phyloP scores from a whole-genome alignment of 371 early-diverging fungal species.

The Mucor lusitanicus region DNA sequence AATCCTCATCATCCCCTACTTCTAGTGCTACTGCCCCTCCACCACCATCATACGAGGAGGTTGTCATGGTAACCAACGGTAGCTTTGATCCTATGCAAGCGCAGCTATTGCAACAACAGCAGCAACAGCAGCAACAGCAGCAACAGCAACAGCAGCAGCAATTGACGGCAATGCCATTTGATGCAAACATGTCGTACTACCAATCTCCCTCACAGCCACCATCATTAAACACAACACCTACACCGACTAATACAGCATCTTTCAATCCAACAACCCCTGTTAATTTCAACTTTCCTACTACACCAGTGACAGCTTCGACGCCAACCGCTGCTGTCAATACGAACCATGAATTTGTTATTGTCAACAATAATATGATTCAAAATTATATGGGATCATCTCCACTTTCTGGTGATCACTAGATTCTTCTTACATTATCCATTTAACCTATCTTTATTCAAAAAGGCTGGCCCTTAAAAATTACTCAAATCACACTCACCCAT shows the following conservation, averaged over 20 bases:
- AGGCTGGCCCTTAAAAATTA: not conserved
- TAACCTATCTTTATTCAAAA: not conserved
- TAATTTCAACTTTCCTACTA: not conserved
- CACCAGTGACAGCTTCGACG: not conserved
- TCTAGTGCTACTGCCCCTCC: not conserved
- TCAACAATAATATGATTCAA: not conserved
- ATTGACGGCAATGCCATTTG: not conserved
- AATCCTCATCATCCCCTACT: not conserved
- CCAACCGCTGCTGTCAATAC: not conserved
- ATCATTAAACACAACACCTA: not conserved
- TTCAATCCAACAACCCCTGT: not conserved
- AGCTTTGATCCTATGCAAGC: not conserved
- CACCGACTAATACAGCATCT: not conserved
- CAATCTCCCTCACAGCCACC: not conserved
- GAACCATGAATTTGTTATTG: not conserved
- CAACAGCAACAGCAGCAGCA: not conserved
- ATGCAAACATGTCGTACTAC: not conserved
- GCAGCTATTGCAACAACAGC: not conserved
- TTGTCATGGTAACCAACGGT: not conserved
- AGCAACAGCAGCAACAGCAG: not conserved
- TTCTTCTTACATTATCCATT: not conserved
- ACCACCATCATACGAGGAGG: conserved; percentile 12
- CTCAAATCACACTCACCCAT: not conserved
- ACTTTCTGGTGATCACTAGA: not conserved
- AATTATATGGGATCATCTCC: conserved; percentile 1